Evolutionary conservation across 1,284 basidiomycete species (phyloP), one percentile per base, ranked within the genome.

Genomic region (Melanopsichium pennsylvanicum): DNA sequence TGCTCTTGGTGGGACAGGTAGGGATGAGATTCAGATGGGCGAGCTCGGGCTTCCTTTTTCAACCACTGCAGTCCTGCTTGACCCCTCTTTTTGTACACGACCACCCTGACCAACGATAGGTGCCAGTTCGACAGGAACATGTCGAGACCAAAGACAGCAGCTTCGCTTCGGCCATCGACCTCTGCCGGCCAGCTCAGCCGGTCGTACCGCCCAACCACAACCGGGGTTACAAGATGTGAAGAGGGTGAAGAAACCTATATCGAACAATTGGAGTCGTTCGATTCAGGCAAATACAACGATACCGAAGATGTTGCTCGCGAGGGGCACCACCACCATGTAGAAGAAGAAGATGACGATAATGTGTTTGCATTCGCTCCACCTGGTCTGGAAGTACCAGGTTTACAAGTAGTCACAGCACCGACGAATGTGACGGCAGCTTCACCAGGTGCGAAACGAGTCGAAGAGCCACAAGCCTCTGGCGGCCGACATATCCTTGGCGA

Each of bases 291-390:
- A 0, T 47, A 36, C 18, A 1, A 18, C 18, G 39, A 41, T 16
- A 32, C 38, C 4, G 48, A 47, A 13, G 52, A 40, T 1, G 39
- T 35, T 0, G 42, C 45, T 11, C 34, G 43, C 5, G 13, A n/a
- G 5, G 44, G 19, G 8, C 34, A 48, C 16, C 52, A 48, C 3
- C 47, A 45, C 18, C 46, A 40, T 1, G 43, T n/a, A 8, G 57
- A 50, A 25, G 38, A 51, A 9, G 63, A 67, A 12, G 63, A 67
- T n/a, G 51, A 47, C 23, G 57, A 67, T 25, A 49, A 54, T 23
- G 54, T 68, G 12, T 68, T 68, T 40, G 64, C 64, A 3, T 68
- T 68, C 23, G 64, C 58, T 15, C 64, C 64, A 27, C 63, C 60
- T 21, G 48, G 60, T 15, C 40, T 64, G 3, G 46, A 33, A 2